Evolutionary conservation across 768 basidiomycete genomes (phyloP).

Genomic region (Pulveroboletus sp.): DNA sequence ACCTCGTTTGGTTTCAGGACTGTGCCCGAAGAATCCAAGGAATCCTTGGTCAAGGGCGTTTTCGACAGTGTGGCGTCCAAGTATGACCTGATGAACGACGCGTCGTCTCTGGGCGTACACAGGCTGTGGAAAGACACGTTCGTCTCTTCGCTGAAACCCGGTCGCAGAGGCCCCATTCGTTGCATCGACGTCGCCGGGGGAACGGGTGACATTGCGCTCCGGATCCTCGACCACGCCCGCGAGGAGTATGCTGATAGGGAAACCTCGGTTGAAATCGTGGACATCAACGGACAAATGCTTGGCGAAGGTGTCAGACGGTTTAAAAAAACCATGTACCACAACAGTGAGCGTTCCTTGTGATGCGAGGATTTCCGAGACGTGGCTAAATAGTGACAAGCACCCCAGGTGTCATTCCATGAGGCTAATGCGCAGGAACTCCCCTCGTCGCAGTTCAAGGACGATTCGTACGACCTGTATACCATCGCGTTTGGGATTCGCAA

Average conservation of each 20-base stretch:
- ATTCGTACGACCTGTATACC: slow-evolving; percentile 94
- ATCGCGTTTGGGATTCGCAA: slow-evolving; percentile 99
- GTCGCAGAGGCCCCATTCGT: slow-evolving; percentile 66
- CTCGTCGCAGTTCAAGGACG: slow-evolving; percentile 62
- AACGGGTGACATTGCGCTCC: slow-evolving; percentile 94
- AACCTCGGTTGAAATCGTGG: slow-evolving; percentile 84
- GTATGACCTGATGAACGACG: slow-evolving; percentile 99
- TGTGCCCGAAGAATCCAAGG: slow-evolving; percentile 84
- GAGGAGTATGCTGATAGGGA: slow-evolving; percentile 90
- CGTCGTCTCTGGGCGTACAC: slow-evolving; percentile 95
- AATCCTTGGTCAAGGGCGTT: slow-evolving; percentile 85
- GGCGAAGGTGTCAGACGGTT: slow-evolving; percentile 87
- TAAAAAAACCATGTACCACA: slow-evolving; percentile 98
- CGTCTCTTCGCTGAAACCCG: slow-evolving; percentile 72
- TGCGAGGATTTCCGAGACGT: neutral
- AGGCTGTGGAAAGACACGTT: slow-evolving; percentile 96
- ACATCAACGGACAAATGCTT: slow-evolving; percentile 96
- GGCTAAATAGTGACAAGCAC: slow-evolving; percentile 49
- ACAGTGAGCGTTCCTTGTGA: slow-evolving; percentile 57
- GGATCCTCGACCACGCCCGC: slow-evolving; percentile 87
- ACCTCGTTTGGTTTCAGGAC: slow-evolving; percentile 94
- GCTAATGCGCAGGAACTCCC: slow-evolving; percentile 88
- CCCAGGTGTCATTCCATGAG: slow-evolving; percentile 90
- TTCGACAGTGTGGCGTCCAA: slow-evolving; percentile 94
- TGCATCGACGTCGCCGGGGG: slow-evolving; percentile 98